Evolutionary conservation across 1,284 basidiomycete genomes (phyloP), one percentile per base, ranked within the genome.

Genomic region (Puccinia polysora): DNA sequence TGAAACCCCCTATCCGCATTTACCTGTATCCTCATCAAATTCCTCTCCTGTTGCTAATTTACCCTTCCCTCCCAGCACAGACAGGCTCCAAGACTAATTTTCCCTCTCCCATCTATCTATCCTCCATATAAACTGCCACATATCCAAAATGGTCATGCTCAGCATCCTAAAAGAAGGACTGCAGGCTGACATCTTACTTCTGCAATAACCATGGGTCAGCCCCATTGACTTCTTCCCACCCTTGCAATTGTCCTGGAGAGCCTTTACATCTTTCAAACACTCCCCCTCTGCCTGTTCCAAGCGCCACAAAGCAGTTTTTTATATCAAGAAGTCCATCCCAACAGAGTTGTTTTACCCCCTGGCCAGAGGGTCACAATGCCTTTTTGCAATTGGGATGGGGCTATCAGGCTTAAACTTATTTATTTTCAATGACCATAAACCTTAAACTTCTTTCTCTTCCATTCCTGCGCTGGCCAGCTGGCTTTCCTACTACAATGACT

Each of bases 91-190:
- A 10, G 40, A 43, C 60, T 1, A 2, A 4, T 6, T 18, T 14
- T 18, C 59, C 2, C 4, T 18, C 7, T 28, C 25, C 14, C 32
- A 32, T n/a, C 38, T 55, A 23, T 65, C 64, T 7, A 12, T 52
- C n/a, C 50, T 65, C n/a, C 64, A 65, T n/a, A 28, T 65, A 18
- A 65, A 65, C n/a, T 65, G 64, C 36, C 64, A 65, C 32, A 40
- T 47, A 6, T 36, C 43, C 1, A 49, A 52, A 65, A 28, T 1
- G 4, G 28, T 65, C 25, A 65, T 47, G 4, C 30, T 32, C 12
- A 52, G 49, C 34, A 20, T 52, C 14, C 18, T 65, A 10, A 65
- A 49, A 14, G 30, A 36, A 8, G 18, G 23, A 2, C 18, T 30
- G 5, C 14, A 14, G n/a, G 34, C 25, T 23, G 28, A 20, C 43